Conservation (phyloP, 1,139 yeast genomes). For the Kodamaea suecica region DNA sequence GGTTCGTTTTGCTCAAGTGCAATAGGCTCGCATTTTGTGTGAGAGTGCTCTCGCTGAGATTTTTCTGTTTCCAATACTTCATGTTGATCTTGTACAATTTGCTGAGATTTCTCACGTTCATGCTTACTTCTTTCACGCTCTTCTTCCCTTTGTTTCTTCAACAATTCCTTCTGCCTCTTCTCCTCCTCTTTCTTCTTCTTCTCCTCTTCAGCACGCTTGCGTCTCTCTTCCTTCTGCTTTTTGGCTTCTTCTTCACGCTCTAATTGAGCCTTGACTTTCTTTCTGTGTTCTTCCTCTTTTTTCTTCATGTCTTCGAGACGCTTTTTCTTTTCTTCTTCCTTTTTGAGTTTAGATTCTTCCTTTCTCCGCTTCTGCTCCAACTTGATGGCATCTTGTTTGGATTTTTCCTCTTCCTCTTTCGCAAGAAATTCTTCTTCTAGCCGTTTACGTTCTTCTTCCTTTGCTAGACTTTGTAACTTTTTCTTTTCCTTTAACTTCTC, state of each 20-base stretch:
- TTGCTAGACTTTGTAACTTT: conserved; percentile 62
- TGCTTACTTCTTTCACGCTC: conserved; percentile 19
- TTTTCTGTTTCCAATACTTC: conserved; percentile 2
- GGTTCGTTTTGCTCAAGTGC: conserved; percentile 3
- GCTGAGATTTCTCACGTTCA: conserved; percentile 21
- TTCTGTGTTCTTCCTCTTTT: conserved; percentile 48
- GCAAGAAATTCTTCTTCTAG: conserved; percentile 53
- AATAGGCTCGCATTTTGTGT: conserved; percentile 6
- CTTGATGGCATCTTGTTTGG: conserved; percentile 37
- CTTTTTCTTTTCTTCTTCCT: conserved; percentile 53
- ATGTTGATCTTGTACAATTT: conserved; percentile 10
- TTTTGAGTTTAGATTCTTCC: conserved; percentile 49
- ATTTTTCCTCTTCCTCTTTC: conserved; percentile 35
- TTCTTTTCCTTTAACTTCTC: conserved; percentile 81
- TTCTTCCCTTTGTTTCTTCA: conserved; percentile 41
- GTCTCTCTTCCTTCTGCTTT: conserved; percentile 40
- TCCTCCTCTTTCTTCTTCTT: conserved; percentile 43
- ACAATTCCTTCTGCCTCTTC: conserved; percentile 41
- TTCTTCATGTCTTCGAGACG: conserved; percentile 37
- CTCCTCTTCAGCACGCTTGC: conserved; percentile 45
- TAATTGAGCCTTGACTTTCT: conserved; percentile 45
- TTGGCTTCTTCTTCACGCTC: conserved; percentile 48
- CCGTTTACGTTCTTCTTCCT: conserved; percentile 67
- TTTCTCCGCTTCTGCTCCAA: conserved; percentile 43
- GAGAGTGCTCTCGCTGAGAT: too few relatives aligned